These are phyloP conservation scores for Filosporella fistucella DNA, from an alignment of 495 filamentous ascomycete species.

Conservation along the genomic window DNA sequence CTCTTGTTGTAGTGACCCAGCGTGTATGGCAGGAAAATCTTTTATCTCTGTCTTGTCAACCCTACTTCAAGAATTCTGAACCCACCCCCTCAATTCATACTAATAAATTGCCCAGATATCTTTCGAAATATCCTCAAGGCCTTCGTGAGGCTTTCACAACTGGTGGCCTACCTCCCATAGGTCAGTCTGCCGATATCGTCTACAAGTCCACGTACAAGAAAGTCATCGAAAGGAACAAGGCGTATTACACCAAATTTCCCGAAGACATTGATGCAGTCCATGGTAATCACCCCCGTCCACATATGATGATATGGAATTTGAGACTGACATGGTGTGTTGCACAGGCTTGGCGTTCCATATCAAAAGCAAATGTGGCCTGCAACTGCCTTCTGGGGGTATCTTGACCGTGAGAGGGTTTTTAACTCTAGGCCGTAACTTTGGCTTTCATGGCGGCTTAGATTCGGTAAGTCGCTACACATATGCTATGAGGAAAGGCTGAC, in stretches of 20 bases:
- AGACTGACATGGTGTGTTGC: no score
- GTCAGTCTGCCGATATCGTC: constrained; percentile 65
- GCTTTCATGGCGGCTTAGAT: constrained; percentile 70
- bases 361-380: constrained; percentile 43
- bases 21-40: no score
- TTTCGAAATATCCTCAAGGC: constrained; percentile 73
- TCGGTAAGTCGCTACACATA: no score
- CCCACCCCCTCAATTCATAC: no score
- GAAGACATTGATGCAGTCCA: constrained; percentile 74
- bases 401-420: constrained; percentile 69
- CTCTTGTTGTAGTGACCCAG: no score
- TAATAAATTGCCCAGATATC: constrained; percentile 15
- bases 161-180: constrained; percentile 77
- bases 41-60: no score
- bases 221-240: constrained; percentile 53
- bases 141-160: constrained; percentile 78
- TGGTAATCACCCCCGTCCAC: no score
- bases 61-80: no score
- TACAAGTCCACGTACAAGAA: constrained; percentile 68
- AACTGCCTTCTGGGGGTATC: constrained; percentile 60
- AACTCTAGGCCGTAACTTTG: constrained; percentile 71
- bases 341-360: constrained; percentile 62
- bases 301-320: no score
- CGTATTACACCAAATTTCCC: constrained; percentile 81
- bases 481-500: no score